These are phyloP conservation scores for Lithospermum erythrorhizon DNA, from an alignment of 257 asterid species.

Conservation along the genomic window DNA sequence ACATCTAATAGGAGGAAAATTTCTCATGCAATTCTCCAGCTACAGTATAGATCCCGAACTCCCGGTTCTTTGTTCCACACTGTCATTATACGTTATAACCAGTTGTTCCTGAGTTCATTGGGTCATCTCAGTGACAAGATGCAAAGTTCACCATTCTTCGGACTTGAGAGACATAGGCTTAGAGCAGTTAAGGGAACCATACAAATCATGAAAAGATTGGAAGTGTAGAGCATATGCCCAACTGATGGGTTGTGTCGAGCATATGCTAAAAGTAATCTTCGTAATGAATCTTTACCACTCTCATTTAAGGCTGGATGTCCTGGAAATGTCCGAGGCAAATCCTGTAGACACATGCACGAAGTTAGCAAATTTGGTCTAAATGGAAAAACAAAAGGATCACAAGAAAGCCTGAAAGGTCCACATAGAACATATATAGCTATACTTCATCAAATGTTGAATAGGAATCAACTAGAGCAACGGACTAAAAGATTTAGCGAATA, in stretches of 20 bases:
- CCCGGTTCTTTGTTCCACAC: too few species aligned
- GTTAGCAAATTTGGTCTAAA: slow-evolving; percentile 18
- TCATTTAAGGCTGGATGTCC: slow-evolving; percentile 94
- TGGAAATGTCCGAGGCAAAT: slow-evolving; percentile 90
- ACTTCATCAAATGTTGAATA: neutral
- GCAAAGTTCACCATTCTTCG: too few species aligned
- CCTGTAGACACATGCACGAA: slow-evolving; percentile 37
- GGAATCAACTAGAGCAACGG: neutral
- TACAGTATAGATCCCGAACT: too few species aligned
- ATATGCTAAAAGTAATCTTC: slow-evolving; percentile 84
- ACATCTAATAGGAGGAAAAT: neutral
- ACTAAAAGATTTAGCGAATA: too few species aligned
- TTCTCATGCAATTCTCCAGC: too few species aligned
- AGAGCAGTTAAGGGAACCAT: too few species aligned
- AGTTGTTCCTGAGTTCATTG: too few species aligned
- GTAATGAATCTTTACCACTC: slow-evolving; percentile 64
- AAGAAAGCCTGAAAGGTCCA: neutral
- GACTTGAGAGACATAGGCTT: too few species aligned
- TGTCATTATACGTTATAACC: too few species aligned
- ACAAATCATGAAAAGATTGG: too few species aligned
- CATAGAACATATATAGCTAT: neutral
- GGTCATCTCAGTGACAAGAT: too few species aligned
- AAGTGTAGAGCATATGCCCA: slow-evolving; percentile 30
- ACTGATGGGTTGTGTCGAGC: slow-evolving; percentile 88
- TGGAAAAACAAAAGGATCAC: neutral